phyloP scores from a whole-genome alignment of 2,329 filamentous ascomycete genomes.

The Grosmannia clavigera region DNA sequence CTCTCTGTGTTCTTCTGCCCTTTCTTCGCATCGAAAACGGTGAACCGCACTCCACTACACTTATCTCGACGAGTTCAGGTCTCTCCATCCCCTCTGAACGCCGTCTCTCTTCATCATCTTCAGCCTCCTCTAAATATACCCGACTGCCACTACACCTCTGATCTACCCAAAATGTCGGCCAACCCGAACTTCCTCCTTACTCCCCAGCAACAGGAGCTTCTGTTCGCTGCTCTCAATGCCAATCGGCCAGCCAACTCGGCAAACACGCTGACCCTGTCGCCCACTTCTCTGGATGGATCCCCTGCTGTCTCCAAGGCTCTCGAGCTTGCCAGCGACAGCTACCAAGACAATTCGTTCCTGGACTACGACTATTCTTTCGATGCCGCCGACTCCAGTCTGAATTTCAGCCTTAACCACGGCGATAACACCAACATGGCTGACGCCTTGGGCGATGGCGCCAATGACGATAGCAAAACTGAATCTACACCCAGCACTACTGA shows the following conservation, averaged over 20 bases:
- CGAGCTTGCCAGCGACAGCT: slow-evolving; percentile 29
- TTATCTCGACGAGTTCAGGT: not conserved
- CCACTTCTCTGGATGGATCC: slow-evolving; percentile 36
- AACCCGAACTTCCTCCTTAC: slow-evolving; percentile 53
- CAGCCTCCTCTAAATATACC: not conserved
- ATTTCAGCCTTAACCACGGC: slow-evolving; percentile 66
- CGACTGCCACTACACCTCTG: not conserved
- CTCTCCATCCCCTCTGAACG: not conserved
- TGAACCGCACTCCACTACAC: not conserved
- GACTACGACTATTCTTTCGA: slow-evolving; percentile 75
- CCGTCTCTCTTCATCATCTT: not conserved
- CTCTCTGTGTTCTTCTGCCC: not conserved
- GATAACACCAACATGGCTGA: slow-evolving; percentile 52
- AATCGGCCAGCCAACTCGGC: slow-evolving; percentile 37
- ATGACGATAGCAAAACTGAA: slow-evolving; percentile 16
- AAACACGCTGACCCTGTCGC: slow-evolving; percentile 31
- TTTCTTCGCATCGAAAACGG: not conserved
- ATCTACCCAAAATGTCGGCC: slow-evolving; percentile 16
- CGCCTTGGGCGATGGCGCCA: slow-evolving; percentile 19
- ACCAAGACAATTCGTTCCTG: slow-evolving; percentile 68
- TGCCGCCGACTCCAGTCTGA: slow-evolving; percentile 54
- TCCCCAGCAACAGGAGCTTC: slow-evolving; percentile 62
- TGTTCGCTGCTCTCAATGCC: slow-evolving; percentile 65
- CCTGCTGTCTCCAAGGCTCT: slow-evolving; percentile 31
- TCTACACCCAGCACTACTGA: slow-evolving; percentile 48